A percentile compares a stretch with the other conserved stretches of the same genome.
phyloP scores from a whole-genome alignment of 805 yeast genomes.

The Wickerhamiella dianesei region DNA sequence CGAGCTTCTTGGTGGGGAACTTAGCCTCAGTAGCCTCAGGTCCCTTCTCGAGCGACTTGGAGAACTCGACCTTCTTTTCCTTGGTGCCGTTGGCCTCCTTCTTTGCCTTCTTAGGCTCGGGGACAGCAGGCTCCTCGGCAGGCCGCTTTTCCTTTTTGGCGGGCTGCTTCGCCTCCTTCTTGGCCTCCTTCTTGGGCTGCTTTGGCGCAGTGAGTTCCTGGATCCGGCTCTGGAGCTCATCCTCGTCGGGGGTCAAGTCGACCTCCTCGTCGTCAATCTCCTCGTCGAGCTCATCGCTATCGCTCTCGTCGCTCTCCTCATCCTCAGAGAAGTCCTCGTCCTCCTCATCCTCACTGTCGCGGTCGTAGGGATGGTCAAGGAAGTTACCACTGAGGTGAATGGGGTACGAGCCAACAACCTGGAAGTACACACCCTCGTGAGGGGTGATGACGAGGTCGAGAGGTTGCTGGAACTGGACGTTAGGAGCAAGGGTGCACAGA shows the following conservation, averaged over 20 bases:
- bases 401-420: conserved; percentile 91
- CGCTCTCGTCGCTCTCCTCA: conserved; percentile 27
- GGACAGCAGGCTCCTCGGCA: conserved; percentile 23
- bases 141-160: conserved; percentile 26
- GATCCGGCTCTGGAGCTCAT: conserved; percentile 19
- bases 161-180: conserved; percentile 23
- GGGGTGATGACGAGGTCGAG: conserved; percentile 82
- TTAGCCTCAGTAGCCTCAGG: conserved; percentile 44
- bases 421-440: conserved; percentile 86
- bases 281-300: conserved; percentile 21
- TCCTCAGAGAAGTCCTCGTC: conserved; percentile 34
- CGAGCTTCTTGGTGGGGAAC: conserved; percentile 53
- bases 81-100: conserved; percentile 21
- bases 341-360: conserved; percentile 38
- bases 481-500: conserved; percentile 85
- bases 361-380: conserved; percentile 89
- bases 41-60: conserved; percentile 86
- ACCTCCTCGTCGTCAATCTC: conserved; percentile 44
- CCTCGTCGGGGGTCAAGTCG: conserved; percentile 28
- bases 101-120: conserved; percentile 24
- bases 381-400: conserved; percentile 89
- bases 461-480: conserved; percentile 60
- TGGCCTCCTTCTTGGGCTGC: conserved; percentile 26
- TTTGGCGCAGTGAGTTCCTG: conserved; percentile 40
- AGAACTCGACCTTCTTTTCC: conserved; percentile 76